Evolutionary conservation across 2,329 filamentous ascomycete species (phyloP).

Genomic region (Apiospora hydei): DNA sequence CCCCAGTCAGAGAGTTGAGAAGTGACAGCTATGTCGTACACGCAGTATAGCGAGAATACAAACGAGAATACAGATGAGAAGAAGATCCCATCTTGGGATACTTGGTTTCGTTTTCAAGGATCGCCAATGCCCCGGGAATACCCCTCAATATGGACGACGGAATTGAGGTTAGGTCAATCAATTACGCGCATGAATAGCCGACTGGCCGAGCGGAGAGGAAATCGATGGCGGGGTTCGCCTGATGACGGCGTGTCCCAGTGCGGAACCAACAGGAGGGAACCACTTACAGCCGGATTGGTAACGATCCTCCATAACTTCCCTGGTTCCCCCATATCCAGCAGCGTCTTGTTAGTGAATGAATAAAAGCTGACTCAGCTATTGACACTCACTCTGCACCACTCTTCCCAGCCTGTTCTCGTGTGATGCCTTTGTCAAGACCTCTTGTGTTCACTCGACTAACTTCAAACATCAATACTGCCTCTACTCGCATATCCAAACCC

Average conservation of each 20-base stretch:
- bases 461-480: background rate
- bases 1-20: background rate
- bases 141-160: background rate
- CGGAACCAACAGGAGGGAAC: background rate
- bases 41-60: background rate
- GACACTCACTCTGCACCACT: slow-evolving; percentile 5
- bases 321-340: background rate
- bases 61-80: background rate
- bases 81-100: background rate
- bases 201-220: slow-evolving; percentile 5
- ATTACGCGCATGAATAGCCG: background rate
- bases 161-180: background rate
- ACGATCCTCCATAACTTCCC: background rate
- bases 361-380: slow-evolving; percentile 21
- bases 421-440: slow-evolving; percentile 7
- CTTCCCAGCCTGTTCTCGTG: background rate
- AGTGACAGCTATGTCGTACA: background rate
- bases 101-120: background rate
- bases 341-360: background rate
- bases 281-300: background rate
- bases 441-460: background rate
- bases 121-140: background rate
- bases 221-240: background rate
- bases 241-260: background rate
- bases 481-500: background rate